Evolutionary conservation across 228 moss, liverwort and hornwort species (phyloP), one percentile per base, ranked within the genome.

Genomic region (Sphagnum fallax): DNA sequence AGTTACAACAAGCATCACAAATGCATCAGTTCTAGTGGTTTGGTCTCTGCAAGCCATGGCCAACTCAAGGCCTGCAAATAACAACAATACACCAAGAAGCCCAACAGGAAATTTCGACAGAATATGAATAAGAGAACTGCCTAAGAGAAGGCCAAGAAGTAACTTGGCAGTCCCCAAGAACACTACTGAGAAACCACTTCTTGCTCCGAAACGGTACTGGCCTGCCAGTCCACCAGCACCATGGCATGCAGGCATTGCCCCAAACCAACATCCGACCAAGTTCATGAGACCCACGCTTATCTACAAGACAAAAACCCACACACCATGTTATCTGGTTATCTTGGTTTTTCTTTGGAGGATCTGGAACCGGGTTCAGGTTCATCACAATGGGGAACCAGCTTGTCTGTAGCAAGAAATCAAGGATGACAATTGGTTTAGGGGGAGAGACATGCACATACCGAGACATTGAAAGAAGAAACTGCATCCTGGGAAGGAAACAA

Each of bases 161-260:
- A 96, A 67, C 63, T 89, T 96, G 50, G 64, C 65, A 0, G 68
- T 49, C 12, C 96, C 92, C 6, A 96, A 83, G 10, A 92, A 78
- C 49, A 85, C 88, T 64, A 88, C 88, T 0, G 92, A 87, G 6
- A 80, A 48, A 49, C 95, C 92, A 1, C 71, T 78, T 49, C 91
- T 79, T 6, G 92, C 92, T 5, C 92, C 92, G 48, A 96, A 96
- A 15, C 83, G 69, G 75, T 89, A 87, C 74, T 92, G 92, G 5
- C 92, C 92, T 10, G 96, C 92, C 15, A 96, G 77, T 0, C 92
- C 96, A 0, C 91, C 89, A 5, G 80, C 83, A 2, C 96, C 96
- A 16, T 96, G 92, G 71, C 91, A 91, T 2, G 87, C 72, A 0
- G 90, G 95, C 88, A 92, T 88, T 10, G 80, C 75, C 7, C 95